Percentiles rank a stretch among this genome's conserved stretches.
Evolutionary conservation across 192 early-diverging fungal species (phyloP).

Genomic region (Coemansia sp.): DNA sequence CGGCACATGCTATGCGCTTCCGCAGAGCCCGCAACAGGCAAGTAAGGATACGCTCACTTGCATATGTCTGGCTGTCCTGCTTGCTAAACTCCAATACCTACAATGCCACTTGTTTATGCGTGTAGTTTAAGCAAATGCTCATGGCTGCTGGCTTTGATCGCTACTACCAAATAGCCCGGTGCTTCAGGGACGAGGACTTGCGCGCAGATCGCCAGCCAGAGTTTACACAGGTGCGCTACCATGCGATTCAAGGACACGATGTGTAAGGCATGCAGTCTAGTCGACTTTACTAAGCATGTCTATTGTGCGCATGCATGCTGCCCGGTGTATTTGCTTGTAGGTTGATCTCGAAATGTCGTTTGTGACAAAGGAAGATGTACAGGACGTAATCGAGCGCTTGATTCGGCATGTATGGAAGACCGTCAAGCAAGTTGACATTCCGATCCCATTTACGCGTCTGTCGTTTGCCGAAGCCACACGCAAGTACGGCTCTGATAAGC

Average conservation of each 20-base stretch:
- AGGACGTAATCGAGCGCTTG: slow-evolving; percentile 72
- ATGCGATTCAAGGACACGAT: neutral
- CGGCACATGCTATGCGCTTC: slow-evolving; percentile 82
- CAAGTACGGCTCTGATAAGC: slow-evolving; percentile 90
- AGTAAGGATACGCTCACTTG: slow-evolving; percentile 2
- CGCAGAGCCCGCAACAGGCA: slow-evolving; percentile 91
- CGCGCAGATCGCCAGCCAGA: slow-evolving; percentile 91
- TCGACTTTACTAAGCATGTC: neutral
- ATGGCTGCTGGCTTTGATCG: slow-evolving; percentile 90
- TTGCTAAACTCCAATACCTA: neutral
- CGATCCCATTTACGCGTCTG: slow-evolving; percentile 69
- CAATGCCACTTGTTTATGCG: neutral
- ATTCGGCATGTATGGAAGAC: slow-evolving; percentile 68
- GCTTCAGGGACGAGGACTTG: slow-evolving; percentile 90
- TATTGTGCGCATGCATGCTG: neutral
- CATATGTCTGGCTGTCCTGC: neutral
- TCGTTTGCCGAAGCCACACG: slow-evolving; percentile 84
- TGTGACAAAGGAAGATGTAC: slow-evolving; percentile 71
- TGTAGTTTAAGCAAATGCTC: slow-evolving; percentile 89
- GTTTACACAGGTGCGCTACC: slow-evolving; percentile 78
- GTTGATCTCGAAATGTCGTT: slow-evolving; percentile 94
- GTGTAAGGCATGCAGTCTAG: neutral
- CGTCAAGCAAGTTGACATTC: slow-evolving; percentile 58
- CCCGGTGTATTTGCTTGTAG: slow-evolving; percentile 34
- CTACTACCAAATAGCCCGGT: slow-evolving; percentile 92